phyloP scores from a whole-genome alignment of 2,329 filamentous ascomycete species.

The Ophiocordyceps robertsii region DNA sequence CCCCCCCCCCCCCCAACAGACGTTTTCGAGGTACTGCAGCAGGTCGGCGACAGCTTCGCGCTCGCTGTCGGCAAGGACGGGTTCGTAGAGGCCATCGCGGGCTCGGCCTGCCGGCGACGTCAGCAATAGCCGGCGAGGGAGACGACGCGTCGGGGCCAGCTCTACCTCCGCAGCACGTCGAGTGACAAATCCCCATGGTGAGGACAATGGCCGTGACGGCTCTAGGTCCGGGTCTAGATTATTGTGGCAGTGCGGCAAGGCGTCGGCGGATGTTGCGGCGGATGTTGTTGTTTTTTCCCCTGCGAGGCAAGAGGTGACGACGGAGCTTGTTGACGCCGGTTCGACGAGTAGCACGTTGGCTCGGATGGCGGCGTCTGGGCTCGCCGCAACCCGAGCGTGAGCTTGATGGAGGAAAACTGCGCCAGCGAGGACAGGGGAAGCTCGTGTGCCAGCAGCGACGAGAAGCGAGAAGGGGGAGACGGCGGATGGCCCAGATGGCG shows the following conservation, averaged over 20 bases:
- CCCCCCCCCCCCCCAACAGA: slow-evolving; percentile 56
- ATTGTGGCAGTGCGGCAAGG: background rate
- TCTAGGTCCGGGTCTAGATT: background rate
- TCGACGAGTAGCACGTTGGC: too few species aligned
- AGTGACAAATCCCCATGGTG: slow-evolving; percentile 49
- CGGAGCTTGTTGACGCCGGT: too few species aligned
- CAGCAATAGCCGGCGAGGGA: slow-evolving; percentile 8
- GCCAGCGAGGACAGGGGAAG: background rate
- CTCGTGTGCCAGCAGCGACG: background rate
- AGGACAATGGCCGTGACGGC: slow-evolving; percentile 7
- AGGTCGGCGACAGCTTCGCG: slow-evolving; percentile 93
- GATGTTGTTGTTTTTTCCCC: background rate
- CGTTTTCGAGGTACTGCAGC: slow-evolving; percentile 91
- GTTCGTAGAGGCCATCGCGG: slow-evolving; percentile 72
- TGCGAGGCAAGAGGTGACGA: too few species aligned
- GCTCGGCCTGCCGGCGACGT: slow-evolving; percentile 45
- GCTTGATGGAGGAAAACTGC: background rate
- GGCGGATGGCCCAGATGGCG: background rate
- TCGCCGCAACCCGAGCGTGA: background rate
- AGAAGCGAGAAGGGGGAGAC: background rate
- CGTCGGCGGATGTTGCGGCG: background rate
- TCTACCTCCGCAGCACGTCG: slow-evolving; percentile 41
- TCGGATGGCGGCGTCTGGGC: too few species aligned
- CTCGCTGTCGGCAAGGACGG: slow-evolving; percentile 87
- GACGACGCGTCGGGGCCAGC: background rate